Conservation (phyloP, 2,329 filamentous ascomycete species). For the Aspergillus awamori region DNA sequence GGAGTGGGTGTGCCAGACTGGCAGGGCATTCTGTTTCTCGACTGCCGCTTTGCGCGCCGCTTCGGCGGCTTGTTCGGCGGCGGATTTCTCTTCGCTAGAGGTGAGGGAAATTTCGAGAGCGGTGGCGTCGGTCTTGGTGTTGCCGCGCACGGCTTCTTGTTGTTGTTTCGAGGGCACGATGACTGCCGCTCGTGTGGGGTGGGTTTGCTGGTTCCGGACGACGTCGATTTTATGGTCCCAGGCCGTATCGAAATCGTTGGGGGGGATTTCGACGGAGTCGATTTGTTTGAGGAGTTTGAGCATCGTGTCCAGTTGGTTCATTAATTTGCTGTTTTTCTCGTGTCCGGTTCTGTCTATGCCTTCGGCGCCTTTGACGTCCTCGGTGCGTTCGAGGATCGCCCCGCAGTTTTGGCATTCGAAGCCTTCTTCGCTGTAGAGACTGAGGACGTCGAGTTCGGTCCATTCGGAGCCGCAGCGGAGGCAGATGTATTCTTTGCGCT, state of each 20-base stretch:
- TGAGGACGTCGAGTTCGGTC: slow-evolving; percentile 86
- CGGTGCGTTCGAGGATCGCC: slow-evolving; percentile 47
- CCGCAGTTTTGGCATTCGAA: slow-evolving; percentile 85
- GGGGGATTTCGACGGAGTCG: slow-evolving; percentile 50
- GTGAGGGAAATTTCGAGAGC: slow-evolving; percentile 55
- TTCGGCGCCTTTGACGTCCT: slow-evolving; percentile 48
- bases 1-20: slow-evolving; percentile 57
- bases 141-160: slow-evolving; percentile 45
- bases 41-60: slow-evolving; percentile 51
- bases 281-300: slow-evolving; percentile 53
- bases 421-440: slow-evolving; percentile 66
- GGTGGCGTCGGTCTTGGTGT: slow-evolving; percentile 47
- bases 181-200: slow-evolving; percentile 46
- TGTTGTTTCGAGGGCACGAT: slow-evolving; percentile 43
- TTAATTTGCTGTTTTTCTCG: slow-evolving; percentile 54
- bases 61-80: slow-evolving; percentile 53
- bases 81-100: slow-evolving; percentile 52
- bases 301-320: slow-evolving; percentile 52
- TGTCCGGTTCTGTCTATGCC: slow-evolving; percentile 51
- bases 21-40: slow-evolving; percentile 56
- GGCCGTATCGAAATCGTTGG: slow-evolving; percentile 53
- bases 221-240: slow-evolving; percentile 54
- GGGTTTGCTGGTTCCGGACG: slow-evolving; percentile 45
- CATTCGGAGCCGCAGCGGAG: slow-evolving; percentile 79
- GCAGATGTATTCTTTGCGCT: slow-evolving; percentile 92